Percentiles rank a stretch among this genome's conserved stretches.
These are phyloP conservation scores for Boletus pseudopeckii DNA, from an alignment of 768 basidiomycete genomes.

Conservation along the genomic window DNA sequence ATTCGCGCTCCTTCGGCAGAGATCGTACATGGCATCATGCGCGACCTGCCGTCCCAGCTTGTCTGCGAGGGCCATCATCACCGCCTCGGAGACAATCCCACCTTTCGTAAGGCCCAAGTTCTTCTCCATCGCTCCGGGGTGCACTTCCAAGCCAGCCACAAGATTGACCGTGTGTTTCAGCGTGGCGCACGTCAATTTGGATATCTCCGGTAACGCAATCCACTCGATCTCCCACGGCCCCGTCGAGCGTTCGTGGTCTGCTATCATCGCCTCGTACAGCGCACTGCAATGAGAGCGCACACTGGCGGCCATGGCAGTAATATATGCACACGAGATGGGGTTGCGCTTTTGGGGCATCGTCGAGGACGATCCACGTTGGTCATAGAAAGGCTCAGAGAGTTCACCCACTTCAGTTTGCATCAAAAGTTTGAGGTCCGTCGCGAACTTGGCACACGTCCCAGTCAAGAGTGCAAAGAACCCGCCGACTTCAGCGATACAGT, in stretches of 20 bases:
- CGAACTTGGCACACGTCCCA: constrained; percentile 45
- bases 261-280: constrained; percentile 46
- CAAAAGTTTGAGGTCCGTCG: constrained; percentile 42
- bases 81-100: constrained; percentile 42
- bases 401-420: constrained; percentile 49
- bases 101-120: constrained; percentile 41
- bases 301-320: constrained; percentile 41
- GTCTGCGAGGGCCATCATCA: constrained; percentile 46
- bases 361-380: constrained; percentile 44
- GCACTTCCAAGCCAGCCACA: constrained; percentile 39
- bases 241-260: constrained; percentile 46
- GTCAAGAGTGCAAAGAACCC: constrained; percentile 43
- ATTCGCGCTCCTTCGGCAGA: constrained; percentile 33
- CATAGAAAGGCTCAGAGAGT: constrained; percentile 42
- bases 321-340: constrained; percentile 43
- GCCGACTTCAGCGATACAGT: constrained; percentile 42
- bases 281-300: constrained; percentile 39
- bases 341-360: constrained; percentile 54
- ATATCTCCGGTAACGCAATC: constrained; percentile 45
- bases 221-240: constrained; percentile 53
- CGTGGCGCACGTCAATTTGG: constrained; percentile 40
- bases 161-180: constrained; percentile 37
- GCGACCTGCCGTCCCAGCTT: constrained; percentile 43
- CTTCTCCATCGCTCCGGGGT: constrained; percentile 37
- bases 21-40: constrained; percentile 43